Percentiles rank a stretch among this genome's conserved stretches.
These are phyloP conservation scores for Geotrichum fermentans DNA, from an alignment of 1,139 yeast species.

Conservation along the genomic window DNA sequence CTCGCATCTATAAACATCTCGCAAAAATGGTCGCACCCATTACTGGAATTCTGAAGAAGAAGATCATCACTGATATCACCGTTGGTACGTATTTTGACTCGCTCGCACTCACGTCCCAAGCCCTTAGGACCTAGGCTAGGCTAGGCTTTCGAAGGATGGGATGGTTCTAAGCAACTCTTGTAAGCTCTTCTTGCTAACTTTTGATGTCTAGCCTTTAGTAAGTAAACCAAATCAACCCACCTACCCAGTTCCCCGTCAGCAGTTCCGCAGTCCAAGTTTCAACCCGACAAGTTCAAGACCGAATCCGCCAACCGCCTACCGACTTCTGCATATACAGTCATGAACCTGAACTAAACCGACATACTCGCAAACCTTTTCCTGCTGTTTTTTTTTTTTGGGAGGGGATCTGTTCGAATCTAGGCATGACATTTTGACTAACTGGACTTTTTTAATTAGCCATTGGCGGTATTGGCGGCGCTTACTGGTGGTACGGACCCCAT, in stretches of 20 bases:
- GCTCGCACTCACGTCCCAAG: too few species aligned
- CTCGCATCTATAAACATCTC: neutral
- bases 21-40: slow-evolving; percentile 77
- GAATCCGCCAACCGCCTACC: too few species aligned
- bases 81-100: slow-evolving; percentile 54
- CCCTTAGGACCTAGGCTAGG: too few species aligned
- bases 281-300: too few species aligned
- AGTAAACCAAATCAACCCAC: neutral
- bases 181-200: too few species aligned
- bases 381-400: slow-evolving; percentile 16
- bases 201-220: neutral
- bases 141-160: too few species aligned
- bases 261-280: too few species aligned
- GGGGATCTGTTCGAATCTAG: neutral
- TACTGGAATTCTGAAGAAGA: slow-evolving; percentile 77
- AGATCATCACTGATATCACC: slow-evolving; percentile 73
- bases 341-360: too few species aligned
- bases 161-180: too few species aligned
- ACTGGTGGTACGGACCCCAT: slow-evolving; percentile 76
- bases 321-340: too few species aligned
- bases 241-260: too few species aligned
- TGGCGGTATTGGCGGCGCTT: slow-evolving; percentile 52
- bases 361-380: too few species aligned
- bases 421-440: neutral
- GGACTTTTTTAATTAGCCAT: slow-evolving; percentile 29